These are phyloP conservation scores for Geoglossum cookeanum DNA, from an alignment of 2,329 filamentous ascomycete genomes.

Conservation along the genomic window DNA sequence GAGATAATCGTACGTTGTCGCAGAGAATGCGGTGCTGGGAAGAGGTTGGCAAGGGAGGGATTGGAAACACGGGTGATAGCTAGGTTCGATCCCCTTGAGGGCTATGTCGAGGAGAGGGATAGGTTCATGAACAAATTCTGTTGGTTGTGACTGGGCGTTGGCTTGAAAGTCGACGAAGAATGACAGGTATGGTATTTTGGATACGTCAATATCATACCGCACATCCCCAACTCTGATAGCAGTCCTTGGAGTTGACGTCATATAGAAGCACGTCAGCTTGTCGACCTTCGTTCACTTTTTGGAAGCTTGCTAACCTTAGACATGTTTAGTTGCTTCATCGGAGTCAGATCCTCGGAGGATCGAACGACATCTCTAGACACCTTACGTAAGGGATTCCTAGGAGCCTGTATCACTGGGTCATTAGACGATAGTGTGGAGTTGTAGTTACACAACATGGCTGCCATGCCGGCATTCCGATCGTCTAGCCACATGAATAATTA, in stretches of 20 bases:
- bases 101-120: conserved; percentile 12
- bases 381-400: too few species aligned
- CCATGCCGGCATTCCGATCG: too few species aligned
- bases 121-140: conserved; percentile 10
- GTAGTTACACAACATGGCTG: too few species aligned
- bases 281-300: not conserved
- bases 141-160: not conserved
- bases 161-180: not conserved
- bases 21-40: conserved; percentile 12
- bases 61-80: conserved; percentile 15
- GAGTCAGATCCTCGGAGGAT: not conserved
- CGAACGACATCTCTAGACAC: too few species aligned
- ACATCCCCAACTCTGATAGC: not conserved
- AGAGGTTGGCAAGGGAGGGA: conserved; percentile 11
- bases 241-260: not conserved
- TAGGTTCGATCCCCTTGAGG: conserved; percentile 15
- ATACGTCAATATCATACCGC: not conserved
- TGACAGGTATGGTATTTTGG: not conserved
- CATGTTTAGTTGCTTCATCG: not conserved
- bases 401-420: too few species aligned
- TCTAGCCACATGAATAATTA: too few species aligned
- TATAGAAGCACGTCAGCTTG: not conserved
- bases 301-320: not conserved
- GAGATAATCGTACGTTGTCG: conserved; percentile 15
- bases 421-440: too few species aligned